Evolutionary conservation across 2,329 filamentous ascomycete genomes (phyloP), one percentile per base, ranked within the genome.

Genomic region (Ceratocystis smalleyi): DNA sequence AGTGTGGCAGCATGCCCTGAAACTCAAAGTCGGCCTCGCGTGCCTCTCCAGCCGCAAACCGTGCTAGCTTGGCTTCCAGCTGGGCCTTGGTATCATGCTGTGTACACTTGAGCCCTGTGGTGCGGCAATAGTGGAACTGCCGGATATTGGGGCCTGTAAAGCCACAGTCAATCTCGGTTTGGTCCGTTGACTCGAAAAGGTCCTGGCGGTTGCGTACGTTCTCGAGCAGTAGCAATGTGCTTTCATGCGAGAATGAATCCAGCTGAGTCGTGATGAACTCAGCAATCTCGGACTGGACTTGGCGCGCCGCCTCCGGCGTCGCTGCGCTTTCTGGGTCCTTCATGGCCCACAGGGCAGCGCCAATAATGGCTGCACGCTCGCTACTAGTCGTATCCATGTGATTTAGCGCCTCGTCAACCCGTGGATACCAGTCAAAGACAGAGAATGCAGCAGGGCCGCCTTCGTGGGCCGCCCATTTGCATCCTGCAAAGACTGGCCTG

Each of bases 11-110:
- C 35, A 64, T 43, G 43, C 66, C 60, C 43, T 68, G 69, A 40
- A 70, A 70, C 40, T 69, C 67, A 61, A 68, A 70, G 47, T 67
- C 66, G 12, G 66, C 65, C 32, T 68, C 68, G 2, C 59, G 55
- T 1, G 62, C 47, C 7, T 51, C 47, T 5, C 47, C 61, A 1
- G 15, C 30, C 1, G 64, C 43, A 57, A 66, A 65, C 4, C 43
- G 59, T 6, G 27, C 5, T 15, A 67, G 60, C 35, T 62, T 65
- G 2, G 27, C 43, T 1, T 35, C n/a, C 15, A 67, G 54, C 0
- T 47, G 30, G 3, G 43, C 32, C 1, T 22, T 27, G 17, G 60
- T 59, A 7, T 67, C 64, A 12, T 5, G n/a, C 30, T 45, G 61
- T 5, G 40, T 35, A 17, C 60, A 63, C 49, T 67, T 67, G 35